Percentiles rank a stretch among this genome's conserved stretches.
Evolutionary conservation across 106 monocot genomes (phyloP).

Genomic region (Dioscorea dumetorum): DNA sequence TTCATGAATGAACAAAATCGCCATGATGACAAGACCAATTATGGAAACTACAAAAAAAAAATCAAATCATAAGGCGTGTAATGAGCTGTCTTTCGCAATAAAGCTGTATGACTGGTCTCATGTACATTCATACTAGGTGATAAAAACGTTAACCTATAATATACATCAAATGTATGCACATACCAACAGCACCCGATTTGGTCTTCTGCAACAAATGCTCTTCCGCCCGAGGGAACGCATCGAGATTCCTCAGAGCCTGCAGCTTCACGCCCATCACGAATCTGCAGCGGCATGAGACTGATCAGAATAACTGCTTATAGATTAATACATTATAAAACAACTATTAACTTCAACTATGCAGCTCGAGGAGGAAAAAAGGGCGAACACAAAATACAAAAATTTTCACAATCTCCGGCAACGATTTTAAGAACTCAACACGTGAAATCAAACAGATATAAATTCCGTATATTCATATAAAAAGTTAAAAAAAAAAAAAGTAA

Average conservation of each 20-base stretch:
- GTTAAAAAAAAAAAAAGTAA: no score
- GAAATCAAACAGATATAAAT: no score
- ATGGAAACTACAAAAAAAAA: constrained; percentile 67
- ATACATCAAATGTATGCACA: not conserved
- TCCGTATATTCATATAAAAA: no score
- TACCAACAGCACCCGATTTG: constrained; percentile 83
- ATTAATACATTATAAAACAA: no score
- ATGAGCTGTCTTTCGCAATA: no score
- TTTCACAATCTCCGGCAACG: no score
- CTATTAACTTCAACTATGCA: no score
- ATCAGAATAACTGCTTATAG: no score
- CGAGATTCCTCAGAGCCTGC: constrained; percentile 68
- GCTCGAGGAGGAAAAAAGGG: no score
- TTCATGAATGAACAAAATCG: constrained; percentile 88
- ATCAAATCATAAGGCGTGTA: not conserved
- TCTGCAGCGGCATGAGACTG: not conserved
- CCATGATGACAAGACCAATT: constrained; percentile 78
- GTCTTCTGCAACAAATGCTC: constrained; percentile 94
- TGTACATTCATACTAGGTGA: not conserved
- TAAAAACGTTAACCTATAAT: not conserved
- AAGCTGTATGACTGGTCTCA: not conserved
- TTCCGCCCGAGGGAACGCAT: constrained; percentile 93
- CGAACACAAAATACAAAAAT: no score
- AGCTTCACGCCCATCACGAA: constrained; percentile 47
- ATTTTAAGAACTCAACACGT: no score